A percentile compares a stretch with the other conserved stretches of the same genome.
These are phyloP conservation scores for Neophaeococcomyces mojaviensis DNA, from an alignment of 2,329 filamentous ascomycete species.

Conservation along the genomic window DNA sequence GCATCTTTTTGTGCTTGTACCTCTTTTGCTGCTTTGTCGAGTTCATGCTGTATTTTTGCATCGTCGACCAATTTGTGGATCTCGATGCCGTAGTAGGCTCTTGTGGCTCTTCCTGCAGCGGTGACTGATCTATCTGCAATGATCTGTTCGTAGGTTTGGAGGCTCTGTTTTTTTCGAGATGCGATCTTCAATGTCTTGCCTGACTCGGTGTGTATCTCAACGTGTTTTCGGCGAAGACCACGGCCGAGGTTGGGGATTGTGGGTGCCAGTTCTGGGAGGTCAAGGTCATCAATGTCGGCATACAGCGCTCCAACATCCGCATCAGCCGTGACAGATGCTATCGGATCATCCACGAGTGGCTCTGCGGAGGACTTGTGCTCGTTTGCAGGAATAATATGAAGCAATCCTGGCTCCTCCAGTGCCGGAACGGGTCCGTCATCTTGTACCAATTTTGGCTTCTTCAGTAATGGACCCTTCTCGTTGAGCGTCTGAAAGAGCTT, in stretches of 20 bases:
- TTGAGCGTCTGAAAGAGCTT: slow-evolving; percentile 28
- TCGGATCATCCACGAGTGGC: not conserved
- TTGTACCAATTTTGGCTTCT: slow-evolving; percentile 34
- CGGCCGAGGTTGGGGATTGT: slow-evolving; percentile 9
- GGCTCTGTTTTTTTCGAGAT: slow-evolving; percentile 29
- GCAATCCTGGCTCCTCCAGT: slow-evolving; percentile 32
- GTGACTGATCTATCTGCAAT: slow-evolving; percentile 47
- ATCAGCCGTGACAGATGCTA: slow-evolving; percentile 22
- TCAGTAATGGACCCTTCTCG: slow-evolving; percentile 24
- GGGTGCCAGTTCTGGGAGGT: slow-evolving; percentile 2
- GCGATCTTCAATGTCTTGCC: slow-evolving; percentile 41
- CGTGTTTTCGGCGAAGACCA: slow-evolving; percentile 13
- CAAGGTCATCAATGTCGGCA: slow-evolving; percentile 7
- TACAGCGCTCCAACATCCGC: slow-evolving; percentile 26
- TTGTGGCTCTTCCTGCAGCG: slow-evolving; percentile 47
- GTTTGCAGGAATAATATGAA: not conserved
- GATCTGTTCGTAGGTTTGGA: slow-evolving; percentile 45
- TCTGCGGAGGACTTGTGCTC: not conserved
- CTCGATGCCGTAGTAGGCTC: slow-evolving; percentile 81
- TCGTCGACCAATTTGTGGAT: slow-evolving; percentile 76
- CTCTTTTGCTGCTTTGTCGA: slow-evolving; percentile 21
- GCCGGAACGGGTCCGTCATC: slow-evolving; percentile 25
- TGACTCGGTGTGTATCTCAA: slow-evolving; percentile 40
- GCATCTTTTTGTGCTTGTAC: slow-evolving; percentile 23
- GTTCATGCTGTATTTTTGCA: slow-evolving; percentile 51